A percentile compares a stretch with the other conserved stretches of the same genome.
Conservation (phyloP, 371 early-diverging fungal species). For the Circinella umbellata region DNA sequence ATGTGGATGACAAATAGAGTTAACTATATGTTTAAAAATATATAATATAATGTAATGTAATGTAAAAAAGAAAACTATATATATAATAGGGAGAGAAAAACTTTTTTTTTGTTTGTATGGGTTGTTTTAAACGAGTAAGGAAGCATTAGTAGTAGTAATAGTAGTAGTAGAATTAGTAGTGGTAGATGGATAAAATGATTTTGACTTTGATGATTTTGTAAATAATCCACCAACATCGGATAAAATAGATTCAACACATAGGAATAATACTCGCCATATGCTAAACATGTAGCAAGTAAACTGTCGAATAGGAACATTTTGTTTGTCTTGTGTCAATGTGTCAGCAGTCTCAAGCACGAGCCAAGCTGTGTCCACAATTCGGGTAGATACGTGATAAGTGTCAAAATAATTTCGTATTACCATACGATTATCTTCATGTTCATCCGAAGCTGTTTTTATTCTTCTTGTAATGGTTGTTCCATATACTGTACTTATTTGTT, state of each 20-base stretch:
- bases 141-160: neutral
- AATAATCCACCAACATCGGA: conserved; percentile 18
- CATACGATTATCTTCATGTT: neutral
- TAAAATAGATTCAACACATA: conserved; percentile 39
- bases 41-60: neutral
- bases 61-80: too few relatives aligned
- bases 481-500: neutral
- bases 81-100: neutral
- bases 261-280: conserved; percentile 41
- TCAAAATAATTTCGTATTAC: conserved; percentile 14
- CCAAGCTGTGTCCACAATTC: conserved; percentile 29
- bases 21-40: neutral
- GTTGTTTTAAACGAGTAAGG: neutral
- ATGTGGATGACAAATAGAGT: neutral
- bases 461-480: neutral
- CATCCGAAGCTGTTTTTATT: neutral
- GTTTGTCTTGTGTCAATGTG: neutral
- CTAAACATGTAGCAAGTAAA: conserved; percentile 25
- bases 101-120: neutral
- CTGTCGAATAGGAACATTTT: conserved; percentile 14
- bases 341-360: conserved; percentile 19
- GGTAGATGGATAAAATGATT: neutral
- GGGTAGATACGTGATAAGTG: conserved; percentile 10
- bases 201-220: neutral
- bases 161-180: neutral